A percentile compares a stretch with the other conserved stretches of the same genome.
Conservation (phyloP, 1,139 yeast species). For the Suhomyces taliae region DNA sequence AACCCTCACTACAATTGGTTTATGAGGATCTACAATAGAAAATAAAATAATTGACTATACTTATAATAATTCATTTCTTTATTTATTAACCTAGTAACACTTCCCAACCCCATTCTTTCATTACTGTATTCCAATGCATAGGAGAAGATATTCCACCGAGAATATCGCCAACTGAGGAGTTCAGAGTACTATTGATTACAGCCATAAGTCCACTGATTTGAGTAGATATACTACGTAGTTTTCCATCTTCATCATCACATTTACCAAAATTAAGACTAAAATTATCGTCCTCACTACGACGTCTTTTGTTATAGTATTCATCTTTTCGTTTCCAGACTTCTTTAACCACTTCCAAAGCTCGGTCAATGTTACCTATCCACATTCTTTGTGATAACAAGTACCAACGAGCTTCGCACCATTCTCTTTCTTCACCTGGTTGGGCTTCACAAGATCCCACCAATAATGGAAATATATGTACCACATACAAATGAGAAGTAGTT, state of each 20-base stretch:
- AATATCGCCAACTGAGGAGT: constrained; percentile 31
- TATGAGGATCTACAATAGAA: too few species aligned
- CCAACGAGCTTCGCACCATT: constrained; percentile 66
- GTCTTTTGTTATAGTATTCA: constrained; percentile 27
- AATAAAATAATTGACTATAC: too few species aligned
- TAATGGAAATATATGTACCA: constrained; percentile 64
- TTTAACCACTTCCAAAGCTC: constrained; percentile 66
- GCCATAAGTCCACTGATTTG: constrained; percentile 48
- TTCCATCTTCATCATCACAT: constrained; percentile 22
- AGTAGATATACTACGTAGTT: constrained; percentile 29
- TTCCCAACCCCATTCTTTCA: constrained; percentile 80
- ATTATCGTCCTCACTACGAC: constrained; percentile 11
- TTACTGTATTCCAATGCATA: constrained; percentile 68
- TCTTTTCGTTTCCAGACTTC: constrained; percentile 71
- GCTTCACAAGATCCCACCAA: constrained; percentile 68
- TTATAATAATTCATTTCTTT: background rate
- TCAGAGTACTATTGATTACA: constrained; percentile 32
- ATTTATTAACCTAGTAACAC: constrained; percentile 45
- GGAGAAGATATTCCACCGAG: constrained; percentile 48
- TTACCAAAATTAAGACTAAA: constrained; percentile 4
- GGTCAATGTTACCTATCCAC: constrained; percentile 66
- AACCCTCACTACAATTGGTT: too few species aligned
- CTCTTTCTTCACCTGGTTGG: constrained; percentile 54
- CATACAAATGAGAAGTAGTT: constrained; percentile 53
- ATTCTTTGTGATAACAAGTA: constrained; percentile 48